Evolutionary conservation across 2,329 filamentous ascomycete species (phyloP), one percentile per base, ranked within the genome.

Genomic region (Albifimbria verrucaria): DNA sequence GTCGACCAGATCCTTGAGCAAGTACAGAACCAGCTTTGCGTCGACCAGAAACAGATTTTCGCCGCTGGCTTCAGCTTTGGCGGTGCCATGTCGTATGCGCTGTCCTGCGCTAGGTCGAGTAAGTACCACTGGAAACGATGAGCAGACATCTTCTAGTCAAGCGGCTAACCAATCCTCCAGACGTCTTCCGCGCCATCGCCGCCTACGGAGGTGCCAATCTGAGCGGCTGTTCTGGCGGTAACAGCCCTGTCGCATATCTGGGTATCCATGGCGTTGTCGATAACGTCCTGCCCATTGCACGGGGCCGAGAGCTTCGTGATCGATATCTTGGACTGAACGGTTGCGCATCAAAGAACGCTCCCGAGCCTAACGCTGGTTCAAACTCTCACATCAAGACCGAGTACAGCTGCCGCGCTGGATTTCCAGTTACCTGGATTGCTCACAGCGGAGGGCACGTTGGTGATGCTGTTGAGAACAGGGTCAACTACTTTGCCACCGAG

Each of bases 41-140:
- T 78, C 24, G 68, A 78, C 53, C 62, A 71, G 52, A 63, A 61
- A 43, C 66, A 69, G 50, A 65, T 72, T 52, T 78, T 76, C 61
- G 66, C 72, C 23, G 72, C 72, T 1, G 74, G 73, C n/a, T 77
- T 73, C 62, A 73, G 70, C 54, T 76, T 74, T 57, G 74, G 75
- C 36, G 73, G 66, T 41, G 68, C 70, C 44, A 77, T 77, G 71
- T 68, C 65, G 3, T 73, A 67, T 59, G 64, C 69, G 1, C 59
- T 76, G 15, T 74, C 75, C 3, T 77, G 74, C 57, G 67, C 72
- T 3, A 68, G 69, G 17, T 66, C 72, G 12, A 57, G 59, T 39
- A 46, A 58, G 25, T 46, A 15, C 43, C 43, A 4, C n/a, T n/a
- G n/a, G n/a, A n/a, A n/a, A n/a, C n/a, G n/a, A n/a, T n/a, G n/a